Conservation (phyloP, 2,329 filamentous ascomycete genomes). For the Sarocladium oryzae region DNA sequence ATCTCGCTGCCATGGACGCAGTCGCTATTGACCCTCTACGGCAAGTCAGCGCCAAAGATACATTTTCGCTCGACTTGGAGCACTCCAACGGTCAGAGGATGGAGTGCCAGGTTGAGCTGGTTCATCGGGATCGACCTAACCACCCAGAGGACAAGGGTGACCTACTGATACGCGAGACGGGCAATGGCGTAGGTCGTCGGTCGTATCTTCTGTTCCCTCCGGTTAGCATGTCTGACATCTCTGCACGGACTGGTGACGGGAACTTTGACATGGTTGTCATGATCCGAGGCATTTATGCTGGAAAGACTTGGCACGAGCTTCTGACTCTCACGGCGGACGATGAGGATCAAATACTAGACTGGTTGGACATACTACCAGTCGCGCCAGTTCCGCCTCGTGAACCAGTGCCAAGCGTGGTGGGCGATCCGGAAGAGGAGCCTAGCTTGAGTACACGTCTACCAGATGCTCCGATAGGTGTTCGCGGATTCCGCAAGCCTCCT, state of each 20-base stretch:
- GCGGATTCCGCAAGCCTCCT: slow-evolving; percentile 17
- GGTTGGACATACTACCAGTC: slow-evolving; percentile 70
- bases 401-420: slow-evolving; percentile 26
- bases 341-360: slow-evolving; percentile 73
- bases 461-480: slow-evolving; percentile 27
- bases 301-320: slow-evolving; percentile 74
- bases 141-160: slow-evolving; percentile 66
- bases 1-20: slow-evolving; percentile 62
- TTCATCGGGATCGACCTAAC: slow-evolving; percentile 75
- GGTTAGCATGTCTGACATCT: slow-evolving; percentile 64
- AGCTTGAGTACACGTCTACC: slow-evolving; percentile 12
- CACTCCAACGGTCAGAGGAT: slow-evolving; percentile 89
- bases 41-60: slow-evolving; percentile 83
- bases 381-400: slow-evolving; percentile 41
- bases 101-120: slow-evolving; percentile 80
- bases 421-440: slow-evolving; percentile 23
- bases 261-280: slow-evolving; percentile 74
- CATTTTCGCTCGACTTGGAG: slow-evolving; percentile 75
- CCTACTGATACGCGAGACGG: slow-evolving; percentile 88
- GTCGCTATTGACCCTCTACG: slow-evolving; percentile 68
- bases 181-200: slow-evolving; percentile 54
- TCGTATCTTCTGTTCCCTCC: slow-evolving; percentile 89
- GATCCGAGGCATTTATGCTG: slow-evolving; percentile 65
- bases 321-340: slow-evolving; percentile 71
- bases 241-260: slow-evolving; percentile 68